Evolutionary conservation across 2,329 filamentous ascomycete species (phyloP).

Genomic region (Alternaria dauci): DNA sequence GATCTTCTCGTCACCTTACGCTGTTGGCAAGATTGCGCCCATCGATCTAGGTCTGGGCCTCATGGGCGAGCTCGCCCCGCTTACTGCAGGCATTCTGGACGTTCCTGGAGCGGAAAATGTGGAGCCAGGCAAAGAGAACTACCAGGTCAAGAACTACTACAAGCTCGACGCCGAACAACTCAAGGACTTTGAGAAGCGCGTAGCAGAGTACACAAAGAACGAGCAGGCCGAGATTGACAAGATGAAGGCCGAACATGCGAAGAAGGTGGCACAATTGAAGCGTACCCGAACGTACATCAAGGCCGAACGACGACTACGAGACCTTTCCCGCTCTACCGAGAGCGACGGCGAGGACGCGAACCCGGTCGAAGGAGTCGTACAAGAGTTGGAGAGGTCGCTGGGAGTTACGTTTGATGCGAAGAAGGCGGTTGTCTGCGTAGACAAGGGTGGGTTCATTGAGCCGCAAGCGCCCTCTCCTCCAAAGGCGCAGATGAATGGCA

Average conservation of each 20-base stretch:
- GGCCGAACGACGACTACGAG: conserved; percentile 79
- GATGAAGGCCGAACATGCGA: conserved; percentile 81
- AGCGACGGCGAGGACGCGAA: conserved; percentile 39
- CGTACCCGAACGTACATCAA: conserved; percentile 73
- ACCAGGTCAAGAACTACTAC: conserved; percentile 63
- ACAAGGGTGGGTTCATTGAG: conserved; percentile 76
- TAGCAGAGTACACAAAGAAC: conserved; percentile 73
- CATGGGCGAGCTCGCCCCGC: conserved; percentile 76
- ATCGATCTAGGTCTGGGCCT: conserved; percentile 85
- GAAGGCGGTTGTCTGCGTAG: conserved; percentile 72
- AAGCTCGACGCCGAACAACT: conserved; percentile 78
- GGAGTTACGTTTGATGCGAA: conserved; percentile 72
- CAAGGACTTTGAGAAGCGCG: conserved; percentile 82
- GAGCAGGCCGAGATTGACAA: conserved; percentile 83
- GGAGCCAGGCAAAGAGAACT: conserved; percentile 35
- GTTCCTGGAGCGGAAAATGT: conserved; percentile 51
- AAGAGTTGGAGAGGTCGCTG: conserved; percentile 75
- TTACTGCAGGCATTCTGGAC: conserved; percentile 88
- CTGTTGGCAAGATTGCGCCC: conserved; percentile 83
- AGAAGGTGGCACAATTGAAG: conserved; percentile 77
- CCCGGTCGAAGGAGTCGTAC: conserved; percentile 76
- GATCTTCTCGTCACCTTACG: conserved; percentile 88
- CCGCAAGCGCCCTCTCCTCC: conserved; percentile 55
- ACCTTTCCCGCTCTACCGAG: conserved; percentile 61
- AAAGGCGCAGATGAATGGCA: conserved; percentile 43